phyloP scores from a whole-genome alignment of 192 early-diverging fungal genomes.

The Oehlia diaphana region DNA sequence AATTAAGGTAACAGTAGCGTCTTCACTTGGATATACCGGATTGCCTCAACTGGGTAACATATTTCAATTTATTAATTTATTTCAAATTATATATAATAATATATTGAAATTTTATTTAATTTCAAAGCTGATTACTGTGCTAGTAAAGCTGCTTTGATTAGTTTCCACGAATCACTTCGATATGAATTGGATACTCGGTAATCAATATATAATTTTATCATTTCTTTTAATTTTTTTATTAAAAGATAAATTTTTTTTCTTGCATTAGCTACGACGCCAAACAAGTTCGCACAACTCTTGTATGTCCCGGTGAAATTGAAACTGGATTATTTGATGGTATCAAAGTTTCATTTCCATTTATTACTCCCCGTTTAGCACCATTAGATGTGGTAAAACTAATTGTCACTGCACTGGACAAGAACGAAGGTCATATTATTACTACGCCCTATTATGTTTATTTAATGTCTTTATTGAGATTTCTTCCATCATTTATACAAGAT shows the following conservation, averaged over 20 bases:
- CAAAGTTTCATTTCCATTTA: slow-evolving; percentile 51
- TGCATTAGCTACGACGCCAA: slow-evolving; percentile 48
- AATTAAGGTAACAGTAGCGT: slow-evolving; percentile 42
- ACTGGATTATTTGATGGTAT: slow-evolving; percentile 76
- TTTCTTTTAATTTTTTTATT: neutral
- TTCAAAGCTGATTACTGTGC: slow-evolving; percentile 71
- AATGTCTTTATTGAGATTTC: slow-evolving; percentile 38
- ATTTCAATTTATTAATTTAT: neutral
- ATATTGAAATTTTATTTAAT: neutral
- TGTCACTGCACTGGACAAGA: slow-evolving; percentile 54
- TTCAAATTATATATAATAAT: neutral
- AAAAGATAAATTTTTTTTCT: neutral
- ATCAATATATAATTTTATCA: neutral
- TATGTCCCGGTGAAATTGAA: slow-evolving; percentile 70
- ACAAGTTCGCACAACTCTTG: slow-evolving; percentile 66
- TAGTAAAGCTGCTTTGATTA: slow-evolving; percentile 73
- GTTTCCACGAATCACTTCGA: slow-evolving; percentile 73
- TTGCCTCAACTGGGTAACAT: slow-evolving; percentile 24
- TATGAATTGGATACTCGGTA: slow-evolving; percentile 60
- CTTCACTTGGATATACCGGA: slow-evolving; percentile 39
- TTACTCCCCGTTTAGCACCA: slow-evolving; percentile 64
- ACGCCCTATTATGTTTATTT: slow-evolving; percentile 42
- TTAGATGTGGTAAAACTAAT: slow-evolving; percentile 60
- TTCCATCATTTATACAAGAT: slow-evolving; percentile 40
- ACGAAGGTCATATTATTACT: slow-evolving; percentile 50